Evolutionary conservation across 129 eudicot species (phyloP).

Genomic region (Flaveria bidentis): DNA sequence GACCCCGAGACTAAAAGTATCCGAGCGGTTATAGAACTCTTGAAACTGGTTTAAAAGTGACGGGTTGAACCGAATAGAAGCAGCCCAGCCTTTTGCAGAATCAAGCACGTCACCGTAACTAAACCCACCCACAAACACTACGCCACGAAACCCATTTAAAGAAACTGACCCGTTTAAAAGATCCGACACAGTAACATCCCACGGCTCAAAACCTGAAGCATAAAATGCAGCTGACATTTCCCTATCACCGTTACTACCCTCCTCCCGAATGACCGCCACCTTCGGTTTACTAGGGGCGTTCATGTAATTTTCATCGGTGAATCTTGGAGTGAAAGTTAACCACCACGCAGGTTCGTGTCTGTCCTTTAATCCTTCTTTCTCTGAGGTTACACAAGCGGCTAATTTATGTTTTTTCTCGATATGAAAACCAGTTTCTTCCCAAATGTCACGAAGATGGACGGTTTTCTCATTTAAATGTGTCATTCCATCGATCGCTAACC

Average conservation of each 20-base stretch:
- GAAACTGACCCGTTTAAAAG: constrained; percentile 59
- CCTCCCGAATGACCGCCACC: constrained; percentile 86
- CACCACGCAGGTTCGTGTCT: constrained; percentile 75
- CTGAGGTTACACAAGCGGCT: constrained; percentile 70
- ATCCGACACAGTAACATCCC: constrained; percentile 82
- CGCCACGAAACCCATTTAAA: constrained; percentile 52
- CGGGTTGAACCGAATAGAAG: constrained; percentile 75
- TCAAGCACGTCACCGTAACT: constrained; percentile 96
- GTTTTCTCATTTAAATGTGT: constrained; percentile 58
- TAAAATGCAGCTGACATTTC: constrained; percentile 91
- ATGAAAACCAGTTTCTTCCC: constrained; percentile 89
- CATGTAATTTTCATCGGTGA: constrained; percentile 55
- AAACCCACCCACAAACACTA: constrained; percentile 88
- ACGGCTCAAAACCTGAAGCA: constrained; percentile 74
- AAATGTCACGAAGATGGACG: constrained; percentile 64
- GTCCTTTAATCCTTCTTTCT: constrained; percentile 64
- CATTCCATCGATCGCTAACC: constrained; percentile 56
- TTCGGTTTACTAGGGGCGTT: constrained; percentile 54
- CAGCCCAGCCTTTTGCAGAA: constrained; percentile 96
- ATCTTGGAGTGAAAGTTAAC: constrained; percentile 69
- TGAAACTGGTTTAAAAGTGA: constrained; percentile 78
- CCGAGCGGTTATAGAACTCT: constrained; percentile 62
- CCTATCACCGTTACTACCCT: constrained; percentile 90
- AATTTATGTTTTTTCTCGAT: constrained; percentile 70
- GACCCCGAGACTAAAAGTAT: constrained; percentile 92